Conservation (phyloP, 345 rosid genomes). For the Draba incana region DNA sequence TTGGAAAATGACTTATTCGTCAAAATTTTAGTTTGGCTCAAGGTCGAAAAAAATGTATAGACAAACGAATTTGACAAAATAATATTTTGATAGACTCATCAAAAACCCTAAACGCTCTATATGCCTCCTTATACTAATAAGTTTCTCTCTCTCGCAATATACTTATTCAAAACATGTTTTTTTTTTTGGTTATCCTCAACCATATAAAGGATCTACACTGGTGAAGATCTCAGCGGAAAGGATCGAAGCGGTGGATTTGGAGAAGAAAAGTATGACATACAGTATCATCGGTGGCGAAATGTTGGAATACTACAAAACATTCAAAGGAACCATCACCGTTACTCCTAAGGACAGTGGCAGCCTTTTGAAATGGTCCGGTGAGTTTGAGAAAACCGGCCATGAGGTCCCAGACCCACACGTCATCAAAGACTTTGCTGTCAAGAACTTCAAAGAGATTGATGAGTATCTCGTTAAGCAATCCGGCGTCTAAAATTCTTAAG, state of each 20-base stretch:
- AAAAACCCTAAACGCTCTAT: neutral
- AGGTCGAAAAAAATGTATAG: neutral
- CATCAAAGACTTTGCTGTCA: slow-evolving; percentile 73
- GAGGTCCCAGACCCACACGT: slow-evolving; percentile 69
- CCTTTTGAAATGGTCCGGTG: slow-evolving; percentile 75
- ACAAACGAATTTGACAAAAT: neutral
- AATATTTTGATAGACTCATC: slow-evolving; percentile 4
- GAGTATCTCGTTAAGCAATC: slow-evolving; percentile 52
- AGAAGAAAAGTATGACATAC: slow-evolving; percentile 53
- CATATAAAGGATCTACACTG: slow-evolving; percentile 61
- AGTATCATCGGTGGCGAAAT: slow-evolving; percentile 78
- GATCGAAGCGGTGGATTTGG: slow-evolving; percentile 71
- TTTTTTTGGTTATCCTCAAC: neutral
- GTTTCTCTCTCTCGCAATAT: neutral
- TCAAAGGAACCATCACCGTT: slow-evolving; percentile 58
- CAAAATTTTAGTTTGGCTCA: too few species aligned
- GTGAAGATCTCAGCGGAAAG: slow-evolving; percentile 73
- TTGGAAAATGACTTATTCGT: neutral
- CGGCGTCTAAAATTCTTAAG: neutral
- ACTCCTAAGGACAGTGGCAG: slow-evolving; percentile 75
- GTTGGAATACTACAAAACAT: slow-evolving; percentile 70
- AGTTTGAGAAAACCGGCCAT: slow-evolving; percentile 70
- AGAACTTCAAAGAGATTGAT: slow-evolving; percentile 80
- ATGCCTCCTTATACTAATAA: neutral
- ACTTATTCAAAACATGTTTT: neutral